A percentile compares a stretch with the other conserved stretches of the same genome.
Evolutionary conservation across 108 stramenopile species (phyloP).

Genomic region (Aurantiochytrium sp.): DNA sequence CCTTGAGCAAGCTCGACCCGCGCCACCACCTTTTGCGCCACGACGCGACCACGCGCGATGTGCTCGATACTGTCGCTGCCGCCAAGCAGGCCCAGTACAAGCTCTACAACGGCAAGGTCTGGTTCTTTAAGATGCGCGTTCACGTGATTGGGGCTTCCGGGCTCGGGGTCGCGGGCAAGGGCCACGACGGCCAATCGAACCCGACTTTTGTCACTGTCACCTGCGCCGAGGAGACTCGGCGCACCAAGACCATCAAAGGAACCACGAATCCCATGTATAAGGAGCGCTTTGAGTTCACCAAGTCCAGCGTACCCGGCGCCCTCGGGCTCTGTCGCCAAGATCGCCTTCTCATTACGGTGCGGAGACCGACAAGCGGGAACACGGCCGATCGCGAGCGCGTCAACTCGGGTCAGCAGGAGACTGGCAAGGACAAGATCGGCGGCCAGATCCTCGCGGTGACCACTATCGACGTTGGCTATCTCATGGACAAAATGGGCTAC

Average conservation of each 20-base stretch:
- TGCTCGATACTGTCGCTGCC: background rate
- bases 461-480: background rate
- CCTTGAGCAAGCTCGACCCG: background rate
- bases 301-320: background rate
- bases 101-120: background rate
- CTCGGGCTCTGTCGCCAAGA: constrained; percentile 17
- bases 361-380: background rate
- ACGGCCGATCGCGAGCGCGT: background rate
- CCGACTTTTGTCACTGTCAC: background rate
- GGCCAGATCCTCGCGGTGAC: background rate
- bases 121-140: background rate
- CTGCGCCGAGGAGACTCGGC: background rate
- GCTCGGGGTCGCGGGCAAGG: background rate
- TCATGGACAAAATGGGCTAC: constrained; percentile 24
- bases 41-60: background rate
- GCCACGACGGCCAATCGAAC: background rate
- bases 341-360: background rate
- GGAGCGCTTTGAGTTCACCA: constrained; percentile 10
- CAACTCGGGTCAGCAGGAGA: background rate
- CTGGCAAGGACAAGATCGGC: background rate
- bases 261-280: background rate
- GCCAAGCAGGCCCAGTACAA: constrained; percentile 13
- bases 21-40: background rate
- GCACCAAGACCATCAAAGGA: background rate
- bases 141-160: background rate